Evolutionary conservation across 768 basidiomycete genomes (phyloP).

Genomic region (Mycena venus): DNA sequence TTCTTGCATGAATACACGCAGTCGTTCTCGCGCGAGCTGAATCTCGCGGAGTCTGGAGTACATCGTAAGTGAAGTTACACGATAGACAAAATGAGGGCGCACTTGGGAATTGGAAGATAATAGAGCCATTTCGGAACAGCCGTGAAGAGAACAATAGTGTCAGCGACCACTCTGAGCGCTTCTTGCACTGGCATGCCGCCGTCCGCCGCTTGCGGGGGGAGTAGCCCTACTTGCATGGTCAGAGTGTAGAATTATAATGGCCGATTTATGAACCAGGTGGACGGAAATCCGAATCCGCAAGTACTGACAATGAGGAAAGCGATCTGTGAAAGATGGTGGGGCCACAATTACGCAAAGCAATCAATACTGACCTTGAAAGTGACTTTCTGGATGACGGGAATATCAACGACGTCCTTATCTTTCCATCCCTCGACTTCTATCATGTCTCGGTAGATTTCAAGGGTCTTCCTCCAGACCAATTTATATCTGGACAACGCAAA

Average conservation of each 20-base stretch:
- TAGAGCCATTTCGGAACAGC: slow-evolving; percentile 54
- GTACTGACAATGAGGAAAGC: slow-evolving; percentile 58
- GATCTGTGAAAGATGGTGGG: slow-evolving; percentile 43
- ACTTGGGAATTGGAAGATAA: slow-evolving; percentile 53
- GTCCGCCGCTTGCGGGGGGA: slow-evolving; percentile 51
- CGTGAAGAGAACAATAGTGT: slow-evolving; percentile 41
- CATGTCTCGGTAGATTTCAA: slow-evolving; percentile 56
- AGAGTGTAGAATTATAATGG: neutral
- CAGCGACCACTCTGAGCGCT: slow-evolving; percentile 50
- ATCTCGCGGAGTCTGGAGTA: slow-evolving; percentile 42
- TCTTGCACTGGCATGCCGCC: slow-evolving; percentile 55
- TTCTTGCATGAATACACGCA: slow-evolving; percentile 53
- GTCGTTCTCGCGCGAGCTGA: slow-evolving; percentile 45
- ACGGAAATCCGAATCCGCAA: slow-evolving; percentile 62
- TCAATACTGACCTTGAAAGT: slow-evolving; percentile 50
- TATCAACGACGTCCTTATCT: slow-evolving; percentile 40
- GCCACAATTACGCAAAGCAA: neutral
- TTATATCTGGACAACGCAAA: slow-evolving; percentile 46
- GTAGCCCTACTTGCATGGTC: slow-evolving; percentile 32
- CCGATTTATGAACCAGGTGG: slow-evolving; percentile 49
- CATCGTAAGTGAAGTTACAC: no score
- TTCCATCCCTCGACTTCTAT: slow-evolving; percentile 51
- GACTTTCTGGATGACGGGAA: slow-evolving; percentile 48
- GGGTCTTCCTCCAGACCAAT: slow-evolving; percentile 56
- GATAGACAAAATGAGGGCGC: no score